Evolutionary conservation across 1,284 basidiomycete genomes (phyloP).

Genomic region (Sanghuangporus baumii): DNA sequence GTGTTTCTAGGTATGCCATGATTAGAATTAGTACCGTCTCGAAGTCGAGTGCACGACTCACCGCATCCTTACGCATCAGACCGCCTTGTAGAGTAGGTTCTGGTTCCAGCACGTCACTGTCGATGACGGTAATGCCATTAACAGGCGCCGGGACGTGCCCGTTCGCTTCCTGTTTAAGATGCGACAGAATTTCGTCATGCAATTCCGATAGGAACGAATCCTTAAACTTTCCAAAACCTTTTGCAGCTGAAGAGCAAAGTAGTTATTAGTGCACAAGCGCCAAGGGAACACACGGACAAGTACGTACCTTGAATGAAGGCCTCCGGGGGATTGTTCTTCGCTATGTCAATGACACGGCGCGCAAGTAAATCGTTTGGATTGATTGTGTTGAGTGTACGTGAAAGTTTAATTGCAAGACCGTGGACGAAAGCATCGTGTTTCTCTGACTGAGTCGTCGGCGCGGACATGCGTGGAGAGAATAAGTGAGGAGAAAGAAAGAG

Average conservation of each 20-base stretch:
- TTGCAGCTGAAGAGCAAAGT: conserved; percentile 49
- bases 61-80: conserved; percentile 60
- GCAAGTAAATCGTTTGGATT: conserved; percentile 84
- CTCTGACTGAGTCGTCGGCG: conserved; percentile 13
- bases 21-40: neutral
- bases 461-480: conserved; percentile 3
- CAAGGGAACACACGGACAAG: neutral
- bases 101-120: conserved; percentile 77
- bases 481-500: neutral
- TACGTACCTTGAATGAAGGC: conserved; percentile 56
- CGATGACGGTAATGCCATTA: conserved; percentile 73
- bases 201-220: conserved; percentile 54
- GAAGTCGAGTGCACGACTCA: conserved; percentile 30
- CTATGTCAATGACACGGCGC: conserved; percentile 73
- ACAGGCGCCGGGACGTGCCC: conserved; percentile 50
- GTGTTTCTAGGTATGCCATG: conserved; percentile 46
- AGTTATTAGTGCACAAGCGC: neutral
- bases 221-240: conserved; percentile 83
- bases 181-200: conserved; percentile 52
- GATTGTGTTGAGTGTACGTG: conserved; percentile 69
- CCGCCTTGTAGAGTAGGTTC: conserved; percentile 75
- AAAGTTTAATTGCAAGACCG: conserved; percentile 76
- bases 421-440: conserved; percentile 57
- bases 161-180: conserved; percentile 59
- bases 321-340: conserved; percentile 58